phyloP scores from a whole-genome alignment of 2,329 filamentous ascomycete genomes.

The Capronia coronata region DNA sequence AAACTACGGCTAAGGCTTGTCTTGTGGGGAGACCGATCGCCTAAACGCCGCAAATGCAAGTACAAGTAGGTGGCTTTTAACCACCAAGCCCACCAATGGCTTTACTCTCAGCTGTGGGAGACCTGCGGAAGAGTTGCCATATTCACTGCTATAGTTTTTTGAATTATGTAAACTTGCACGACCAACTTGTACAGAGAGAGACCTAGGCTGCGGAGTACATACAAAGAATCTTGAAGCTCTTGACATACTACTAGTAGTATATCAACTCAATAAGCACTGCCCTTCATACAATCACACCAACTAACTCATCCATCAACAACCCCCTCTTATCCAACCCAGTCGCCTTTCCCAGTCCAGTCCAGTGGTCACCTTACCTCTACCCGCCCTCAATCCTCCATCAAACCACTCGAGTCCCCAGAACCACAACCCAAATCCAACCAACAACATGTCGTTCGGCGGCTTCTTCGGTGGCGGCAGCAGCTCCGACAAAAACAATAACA shows the following conservation, averaged over 20 bases:
- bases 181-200: no score
- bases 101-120: neutral
- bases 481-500: conserved; percentile 7
- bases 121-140: neutral
- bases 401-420: no score
- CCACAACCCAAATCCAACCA: no score
- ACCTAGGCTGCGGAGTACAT: no score
- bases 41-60: neutral
- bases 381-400: no score
- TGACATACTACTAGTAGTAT: neutral
- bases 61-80: no score
- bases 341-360: conserved; percentile 1
- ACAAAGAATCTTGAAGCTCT: neutral
- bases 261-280: neutral
- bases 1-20: neutral
- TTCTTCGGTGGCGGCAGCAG: conserved; percentile 32
- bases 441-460: conserved; percentile 33
- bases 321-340: neutral
- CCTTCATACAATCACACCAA: neutral
- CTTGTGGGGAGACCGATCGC: conserved; percentile 5
- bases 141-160: neutral
- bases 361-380: no score
- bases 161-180: neutral
- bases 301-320: neutral
- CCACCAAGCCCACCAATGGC: neutral